Evolutionary conservation across 164 flowering plant species (phyloP), one percentile per base, ranked within the genome.

Genomic region (Vitis amurensis): DNA sequence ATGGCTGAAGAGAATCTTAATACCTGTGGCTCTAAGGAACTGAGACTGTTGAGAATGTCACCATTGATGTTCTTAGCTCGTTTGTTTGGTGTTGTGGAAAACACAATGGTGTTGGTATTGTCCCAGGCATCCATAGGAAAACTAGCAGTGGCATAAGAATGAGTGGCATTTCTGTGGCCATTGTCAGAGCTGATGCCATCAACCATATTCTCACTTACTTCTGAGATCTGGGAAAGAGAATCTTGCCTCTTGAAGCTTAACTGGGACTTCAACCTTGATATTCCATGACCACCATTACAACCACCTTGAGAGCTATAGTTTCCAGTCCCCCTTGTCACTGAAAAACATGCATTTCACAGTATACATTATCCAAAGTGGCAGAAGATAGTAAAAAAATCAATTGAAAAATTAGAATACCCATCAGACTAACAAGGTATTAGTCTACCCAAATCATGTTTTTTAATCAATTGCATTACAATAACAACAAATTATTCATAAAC

Each of bases 171-270:
- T 15, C 72, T 78, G 30, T 75, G 80, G 51, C 73, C 75, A 49
- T 76, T 79, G 37, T 73, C 82, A 1, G 81, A 72, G 64, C 75
- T 79, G 59, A 77, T 65, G 56, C 81, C 82, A 47, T 84, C 82
- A 11, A 64, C 70, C 14, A 63, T 61, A 57, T 72, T 79, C 77
- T 87, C 89, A 17, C 79, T 80, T 8, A 81, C 84, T 73, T 89
- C 93, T 9, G 94, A 86, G 11, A 90, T 81, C 63, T 84, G 93
- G 19, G 94, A 86, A 47, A 89, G 91, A 12, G 90, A 84, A 73
- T 90, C 97, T 76, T 85, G 88, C 59, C 90, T 64, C 12, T 90
- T 87, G 83, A 90, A 92, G 83, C 92, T 90, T 76, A 90, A 71
- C 59, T 87, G 91, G 55, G 92, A 73, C 70, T 84, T 90, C 80